Conservation (phyloP, 306 rosid species). For the Nissolia schottii region DNA sequence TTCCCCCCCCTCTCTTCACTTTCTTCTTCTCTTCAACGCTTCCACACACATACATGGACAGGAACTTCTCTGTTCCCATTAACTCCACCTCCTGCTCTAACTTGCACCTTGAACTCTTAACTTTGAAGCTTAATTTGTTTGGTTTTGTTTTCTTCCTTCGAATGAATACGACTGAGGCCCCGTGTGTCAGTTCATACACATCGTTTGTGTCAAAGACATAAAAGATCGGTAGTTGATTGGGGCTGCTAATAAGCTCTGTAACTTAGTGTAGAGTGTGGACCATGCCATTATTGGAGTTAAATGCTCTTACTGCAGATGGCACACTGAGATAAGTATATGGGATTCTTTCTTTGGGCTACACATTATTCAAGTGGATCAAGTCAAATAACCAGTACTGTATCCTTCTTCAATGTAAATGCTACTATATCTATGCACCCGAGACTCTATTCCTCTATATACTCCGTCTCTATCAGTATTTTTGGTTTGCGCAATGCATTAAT, state of each 20-base stretch:
- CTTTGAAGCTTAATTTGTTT: slow-evolving; percentile 37
- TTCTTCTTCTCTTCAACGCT: neutral
- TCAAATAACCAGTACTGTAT: neutral
- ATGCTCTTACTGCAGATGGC: neutral
- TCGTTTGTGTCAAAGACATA: slow-evolving; percentile 30
- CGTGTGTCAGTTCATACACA: slow-evolving; percentile 19
- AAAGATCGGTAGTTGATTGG: slow-evolving; percentile 9
- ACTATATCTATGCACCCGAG: neutral
- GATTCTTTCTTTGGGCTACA: neutral
- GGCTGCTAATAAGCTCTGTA: neutral
- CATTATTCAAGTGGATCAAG: neutral
- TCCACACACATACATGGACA: neutral
- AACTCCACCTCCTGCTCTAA: neutral
- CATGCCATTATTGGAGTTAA: neutral
- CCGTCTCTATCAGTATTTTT: neutral
- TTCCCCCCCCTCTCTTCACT: neutral
- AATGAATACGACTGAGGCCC: neutral
- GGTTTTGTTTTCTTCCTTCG: neutral
- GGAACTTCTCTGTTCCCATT: neutral
- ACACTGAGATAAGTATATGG: neutral
- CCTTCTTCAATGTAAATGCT: neutral
- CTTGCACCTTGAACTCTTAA: neutral
- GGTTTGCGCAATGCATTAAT: neutral
- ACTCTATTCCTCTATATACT: neutral
- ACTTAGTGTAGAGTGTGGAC: neutral